Evolutionary conservation across 192 early-diverging fungal species (phyloP), one percentile per base, ranked within the genome.

Genomic region (Dissophora globulifera): DNA sequence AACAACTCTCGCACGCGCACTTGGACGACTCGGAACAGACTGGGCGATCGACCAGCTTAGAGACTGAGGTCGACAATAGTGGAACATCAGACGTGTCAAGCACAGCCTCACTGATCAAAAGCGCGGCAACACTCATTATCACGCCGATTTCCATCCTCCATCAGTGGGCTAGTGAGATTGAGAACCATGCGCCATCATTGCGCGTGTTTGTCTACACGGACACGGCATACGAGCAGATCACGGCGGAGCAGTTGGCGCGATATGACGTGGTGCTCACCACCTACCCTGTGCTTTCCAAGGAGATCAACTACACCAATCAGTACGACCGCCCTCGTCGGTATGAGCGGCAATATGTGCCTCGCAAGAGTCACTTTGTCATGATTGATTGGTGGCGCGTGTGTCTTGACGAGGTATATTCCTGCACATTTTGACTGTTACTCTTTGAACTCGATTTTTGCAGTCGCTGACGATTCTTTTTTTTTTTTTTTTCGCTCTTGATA

Each of bases 131-230:
- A 9, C 74, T 92, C 23, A 81, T 92, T 50, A 88, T 92, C 25
- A 83, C 86, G 13, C 91, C 91, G 26, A 46, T 67, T 9, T 64
- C 85, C 8, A 91, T 92, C 50, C 42, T 88, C 13, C 70, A 82
- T n/a, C 91, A 92, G 69, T 92, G 91, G 91, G 75, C 62, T 15
- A 32, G 57, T 23, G 91, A 92, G 54, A 81, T 86, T 31, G 55
- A 75, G 17, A 67, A 38, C 7, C 88, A 91, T 64, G 81, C 90
- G 1, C 86, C 86, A 0, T 50, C 66, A 2, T 52, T 91, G 11
- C 42, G 22, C 7, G 66, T 69, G 4, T 58, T 69, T 23, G 46
- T 79, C 9, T 91, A 87, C 69, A 46, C 29, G 31, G 58, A 54
- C 20, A 46, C 66, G 19, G 86, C 86, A 10, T 56, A 67, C 23